Evolutionary conservation across 2,329 filamentous ascomycete species (phyloP).

Genomic region (Neofusicoccum kwambonambiense): DNA sequence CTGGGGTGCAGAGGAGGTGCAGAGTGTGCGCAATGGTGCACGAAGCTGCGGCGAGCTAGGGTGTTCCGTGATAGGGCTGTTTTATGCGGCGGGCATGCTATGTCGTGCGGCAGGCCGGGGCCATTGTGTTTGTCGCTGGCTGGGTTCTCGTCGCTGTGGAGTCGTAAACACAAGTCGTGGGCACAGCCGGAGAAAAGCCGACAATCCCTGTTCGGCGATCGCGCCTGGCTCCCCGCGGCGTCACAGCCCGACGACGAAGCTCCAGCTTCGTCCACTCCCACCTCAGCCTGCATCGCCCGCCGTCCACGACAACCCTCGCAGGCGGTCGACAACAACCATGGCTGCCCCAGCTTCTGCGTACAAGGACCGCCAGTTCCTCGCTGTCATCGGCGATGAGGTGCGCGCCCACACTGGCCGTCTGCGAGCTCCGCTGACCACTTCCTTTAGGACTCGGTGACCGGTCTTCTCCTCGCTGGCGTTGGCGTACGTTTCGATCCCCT

Average conservation of each 20-base stretch:
- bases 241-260: constrained; percentile 16
- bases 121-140: constrained; percentile 1
- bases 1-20: neutral
- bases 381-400: constrained; percentile 97
- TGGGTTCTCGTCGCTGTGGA: neutral
- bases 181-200: too few relatives aligned
- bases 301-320: neutral
- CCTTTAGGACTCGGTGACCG: constrained; percentile 86
- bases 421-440: constrained; percentile 1
- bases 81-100: neutral
- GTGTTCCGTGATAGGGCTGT: neutral
- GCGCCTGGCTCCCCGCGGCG: constrained; percentile 3
- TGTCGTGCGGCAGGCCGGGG: neutral
- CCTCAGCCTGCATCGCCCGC: constrained; percentile 7
- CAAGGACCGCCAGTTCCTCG: constrained; percentile 89
- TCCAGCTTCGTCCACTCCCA: constrained; percentile 5
- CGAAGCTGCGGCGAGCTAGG: neutral
- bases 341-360: constrained; percentile 59
- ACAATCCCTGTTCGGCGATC: neutral
- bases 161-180: neutral
- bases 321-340: constrained; percentile 43
- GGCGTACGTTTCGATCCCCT: constrained; percentile 61
- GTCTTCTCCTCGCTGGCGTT: constrained; percentile 89
- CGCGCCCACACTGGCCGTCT: constrained; percentile 30
- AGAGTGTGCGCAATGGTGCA: neutral